These are phyloP conservation scores for Magnusiomyces clavatus DNA, from an alignment of 1,139 yeast species.

Conservation along the genomic window DNA sequence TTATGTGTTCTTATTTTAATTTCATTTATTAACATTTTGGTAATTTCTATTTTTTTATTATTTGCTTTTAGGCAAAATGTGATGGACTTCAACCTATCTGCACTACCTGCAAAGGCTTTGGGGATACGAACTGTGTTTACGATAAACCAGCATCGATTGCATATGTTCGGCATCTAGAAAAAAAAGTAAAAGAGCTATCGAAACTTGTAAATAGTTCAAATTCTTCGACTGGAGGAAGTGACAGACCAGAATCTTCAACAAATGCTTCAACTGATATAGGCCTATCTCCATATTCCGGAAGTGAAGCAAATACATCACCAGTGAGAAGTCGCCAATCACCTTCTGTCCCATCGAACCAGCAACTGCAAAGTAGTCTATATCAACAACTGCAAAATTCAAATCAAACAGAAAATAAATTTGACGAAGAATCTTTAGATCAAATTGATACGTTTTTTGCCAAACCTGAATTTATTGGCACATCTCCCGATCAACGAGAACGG, in stretches of 20 bases:
- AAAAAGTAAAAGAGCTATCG: constrained; percentile 11
- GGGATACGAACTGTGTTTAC: constrained; percentile 11
- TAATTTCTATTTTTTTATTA: too few relatives aligned
- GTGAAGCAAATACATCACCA: not conserved
- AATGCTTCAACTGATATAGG: not conserved
- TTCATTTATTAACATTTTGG: not conserved
- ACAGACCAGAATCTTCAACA: not conserved
- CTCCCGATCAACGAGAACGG: not conserved
- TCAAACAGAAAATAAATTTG: not conserved
- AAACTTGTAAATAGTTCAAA: not conserved
- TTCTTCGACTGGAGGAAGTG: not conserved
- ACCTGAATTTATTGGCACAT: not conserved
- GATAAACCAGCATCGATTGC: constrained; percentile 15
- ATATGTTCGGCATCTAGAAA: constrained; percentile 15
- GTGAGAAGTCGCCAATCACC: not conserved
- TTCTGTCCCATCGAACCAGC: not conserved
- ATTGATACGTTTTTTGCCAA: not conserved
- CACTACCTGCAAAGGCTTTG: constrained; percentile 12
- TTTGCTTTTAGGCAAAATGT: constrained; percentile 11
- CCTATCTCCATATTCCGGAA: not conserved
- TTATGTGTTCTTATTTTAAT: too few relatives aligned
- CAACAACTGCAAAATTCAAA: constrained; percentile 1
- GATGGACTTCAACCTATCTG: constrained; percentile 14
- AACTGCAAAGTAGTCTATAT: not conserved
- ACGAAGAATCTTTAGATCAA: not conserved